Base-by-base conservation (phyloP, 257 asterid species). In the Petrea volubilis region DNA sequence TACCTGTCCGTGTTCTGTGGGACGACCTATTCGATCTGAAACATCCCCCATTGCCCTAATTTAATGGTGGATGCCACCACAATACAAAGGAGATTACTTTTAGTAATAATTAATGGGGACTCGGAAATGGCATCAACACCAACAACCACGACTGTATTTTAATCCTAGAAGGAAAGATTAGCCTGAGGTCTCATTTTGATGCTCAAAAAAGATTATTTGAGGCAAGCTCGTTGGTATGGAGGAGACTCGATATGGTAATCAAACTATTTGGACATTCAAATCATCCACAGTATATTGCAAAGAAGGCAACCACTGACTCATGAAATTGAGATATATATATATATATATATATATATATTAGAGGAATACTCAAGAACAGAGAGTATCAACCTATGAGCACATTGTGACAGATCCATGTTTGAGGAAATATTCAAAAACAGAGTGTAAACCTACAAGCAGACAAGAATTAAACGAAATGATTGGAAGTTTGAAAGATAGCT, bases 21-120 rank as follows among this genome's bases (percentile, higher is more conserved):
- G 93, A 67, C 92, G 93, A 18, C 92, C 97, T 46, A 88, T 88
- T 74, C 96, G 86, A 75, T 90, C 96, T 9, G 97, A 90, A 50
- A 88, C 97, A 83, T 90, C 97, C 29, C 97, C 97, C 92, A 83
- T 86, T 15, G 97, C 90, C 77, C 96, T 90, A 81, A 74, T 71
- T 40, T 15, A 64, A 50, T 23, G 68, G 56, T 55, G 63, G 63
- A 58, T 31, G n/a, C 33, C 64, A 40, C 24, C 62, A 38, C 70
- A 60, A 64, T 23, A 57, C 7, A 75, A 70, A 43, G 31, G 11
- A 36, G 36, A 11, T n/a, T 38, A 8, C 20, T 21, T 47, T 57
- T 43, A 72, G 52, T 13, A 36, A 18, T 44, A 33, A 44, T 2
- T 6, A 27, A 75, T 15, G 34, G 38, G 20, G n/a, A 60, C 38